Evolutionary conservation across 208 protist genomes (phyloP).

Genomic region (Trypanosoma theileri): DNA sequence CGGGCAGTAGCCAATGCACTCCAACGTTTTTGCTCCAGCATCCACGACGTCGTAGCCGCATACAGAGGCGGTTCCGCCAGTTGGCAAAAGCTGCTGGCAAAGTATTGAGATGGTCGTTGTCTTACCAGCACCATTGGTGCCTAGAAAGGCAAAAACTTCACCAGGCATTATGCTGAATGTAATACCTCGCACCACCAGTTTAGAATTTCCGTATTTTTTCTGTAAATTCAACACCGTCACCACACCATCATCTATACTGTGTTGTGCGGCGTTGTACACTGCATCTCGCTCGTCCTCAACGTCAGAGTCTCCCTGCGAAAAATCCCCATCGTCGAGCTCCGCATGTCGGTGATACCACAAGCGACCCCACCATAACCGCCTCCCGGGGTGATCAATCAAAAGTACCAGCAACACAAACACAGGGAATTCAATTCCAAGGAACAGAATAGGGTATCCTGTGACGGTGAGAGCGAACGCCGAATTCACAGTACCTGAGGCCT

Average conservation of each 20-base stretch:
- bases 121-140: conserved; percentile 88
- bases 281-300: conserved; percentile 36
- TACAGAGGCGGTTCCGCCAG: conserved; percentile 45
- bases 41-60: conserved; percentile 55
- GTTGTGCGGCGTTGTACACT: neutral
- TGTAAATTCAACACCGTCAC: conserved; percentile 53
- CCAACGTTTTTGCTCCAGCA: conserved; percentile 44
- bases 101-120: conserved; percentile 85
- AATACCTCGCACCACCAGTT: conserved; percentile 67
- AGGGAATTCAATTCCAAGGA: conserved; percentile 60
- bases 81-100: conserved; percentile 65
- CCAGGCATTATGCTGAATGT: conserved; percentile 64
- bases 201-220: conserved; percentile 67
- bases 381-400: conserved; percentile 60
- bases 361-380: conserved; percentile 23
- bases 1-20: conserved; percentile 93
- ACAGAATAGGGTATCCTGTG: conserved; percentile 53
- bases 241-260: conserved; percentile 30
- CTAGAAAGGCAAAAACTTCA: conserved; percentile 86
- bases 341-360: conserved; percentile 18
- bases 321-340: neutral
- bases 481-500: conserved; percentile 27
- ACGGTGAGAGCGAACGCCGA: conserved; percentile 44
- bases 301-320: neutral
- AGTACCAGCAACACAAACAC: conserved; percentile 59